Evolutionary conservation across 2,329 filamentous ascomycete species (phyloP).

Genomic region (Gaeumannomyces tritici): DNA sequence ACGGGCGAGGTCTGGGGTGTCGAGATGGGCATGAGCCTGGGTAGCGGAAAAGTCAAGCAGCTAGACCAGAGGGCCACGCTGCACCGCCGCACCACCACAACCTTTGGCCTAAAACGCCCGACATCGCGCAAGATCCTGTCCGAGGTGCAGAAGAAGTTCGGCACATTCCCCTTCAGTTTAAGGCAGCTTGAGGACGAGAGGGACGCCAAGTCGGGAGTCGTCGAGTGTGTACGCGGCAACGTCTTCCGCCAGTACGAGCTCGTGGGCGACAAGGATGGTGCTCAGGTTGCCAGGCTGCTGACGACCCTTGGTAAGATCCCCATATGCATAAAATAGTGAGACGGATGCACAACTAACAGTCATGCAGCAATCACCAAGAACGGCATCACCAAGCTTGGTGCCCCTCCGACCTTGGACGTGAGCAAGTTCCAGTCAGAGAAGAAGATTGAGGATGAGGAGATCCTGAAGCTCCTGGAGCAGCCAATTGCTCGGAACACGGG

Average conservation of each 20-base stretch:
- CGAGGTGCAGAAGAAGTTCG: conserved; percentile 95
- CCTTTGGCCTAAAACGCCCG: conserved; percentile 86
- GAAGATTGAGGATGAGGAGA: conserved; percentile 94
- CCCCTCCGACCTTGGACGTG: conserved; percentile 65
- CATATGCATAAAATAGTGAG: neutral
- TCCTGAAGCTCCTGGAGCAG: conserved; percentile 88
- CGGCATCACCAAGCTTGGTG: conserved; percentile 77
- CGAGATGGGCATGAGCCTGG: conserved; percentile 85
- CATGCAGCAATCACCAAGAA: conserved; percentile 88
- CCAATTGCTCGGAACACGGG: conserved; percentile 80
- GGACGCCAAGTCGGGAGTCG: conserved; percentile 87
- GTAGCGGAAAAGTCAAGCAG: conserved; percentile 89
- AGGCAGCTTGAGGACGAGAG: conserved; percentile 95
- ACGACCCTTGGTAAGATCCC: conserved; percentile 76
- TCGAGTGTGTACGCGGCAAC: conserved; percentile 89
- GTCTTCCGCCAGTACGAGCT: conserved; percentile 95
- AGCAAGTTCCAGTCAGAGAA: conserved; percentile 88
- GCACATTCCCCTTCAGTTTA: conserved; percentile 94
- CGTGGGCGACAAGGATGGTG: conserved; percentile 83
- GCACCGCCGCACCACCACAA: conserved; percentile 85
- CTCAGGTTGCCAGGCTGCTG: conserved; percentile 76
- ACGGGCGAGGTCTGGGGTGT: conserved; percentile 95
- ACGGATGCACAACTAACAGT: conserved; percentile 2
- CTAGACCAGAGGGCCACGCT: conserved; percentile 82
- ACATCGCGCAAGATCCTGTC: conserved; percentile 88